A percentile compares a stretch with the other conserved stretches of the same genome.
These are phyloP conservation scores for Populus tomentosa DNA, from an alignment of 441 rosid genomes.

Conservation along the genomic window DNA sequence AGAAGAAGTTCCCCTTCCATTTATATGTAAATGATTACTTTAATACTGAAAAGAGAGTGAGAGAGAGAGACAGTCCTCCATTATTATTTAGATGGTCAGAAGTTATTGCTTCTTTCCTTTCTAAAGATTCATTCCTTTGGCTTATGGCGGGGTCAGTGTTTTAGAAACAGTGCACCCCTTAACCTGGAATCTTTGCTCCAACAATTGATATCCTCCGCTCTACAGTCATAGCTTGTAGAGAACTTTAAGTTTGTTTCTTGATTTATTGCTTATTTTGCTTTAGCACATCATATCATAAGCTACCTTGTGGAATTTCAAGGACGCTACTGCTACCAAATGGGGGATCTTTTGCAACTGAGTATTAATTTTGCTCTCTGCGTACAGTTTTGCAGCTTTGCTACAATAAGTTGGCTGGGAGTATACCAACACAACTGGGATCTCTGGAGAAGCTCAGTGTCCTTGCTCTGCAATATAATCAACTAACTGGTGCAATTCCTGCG, in stretches of 20 bases:
- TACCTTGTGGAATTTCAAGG: neutral
- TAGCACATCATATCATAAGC: neutral
- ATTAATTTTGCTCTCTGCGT: constrained; percentile 6
- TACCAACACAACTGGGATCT: constrained; percentile 81
- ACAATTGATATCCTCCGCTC: neutral
- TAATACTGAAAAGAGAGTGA: too few relatives aligned
- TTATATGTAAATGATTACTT: neutral
- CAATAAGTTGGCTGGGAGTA: constrained; percentile 70
- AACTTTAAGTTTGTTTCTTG: neutral
- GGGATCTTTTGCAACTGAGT: too few relatives aligned
- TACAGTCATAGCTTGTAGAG: neutral
- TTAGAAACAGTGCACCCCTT: neutral
- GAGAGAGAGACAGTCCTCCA: neutral
- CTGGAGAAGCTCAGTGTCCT: constrained; percentile 65
- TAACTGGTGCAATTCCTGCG: constrained; percentile 87
- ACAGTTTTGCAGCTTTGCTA: constrained; percentile 89
- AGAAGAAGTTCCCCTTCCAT: neutral
- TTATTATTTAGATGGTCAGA: neutral
- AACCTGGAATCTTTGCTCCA: neutral
- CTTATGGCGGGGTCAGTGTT: neutral
- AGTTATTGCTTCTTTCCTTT: neutral
- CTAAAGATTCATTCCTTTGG: neutral
- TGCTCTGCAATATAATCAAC: constrained; percentile 65
- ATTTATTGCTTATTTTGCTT: neutral
- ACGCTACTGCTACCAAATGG: neutral